Evolutionary conservation across 495 filamentous ascomycete species (phyloP).

Genomic region (Letharia lupina): DNA sequence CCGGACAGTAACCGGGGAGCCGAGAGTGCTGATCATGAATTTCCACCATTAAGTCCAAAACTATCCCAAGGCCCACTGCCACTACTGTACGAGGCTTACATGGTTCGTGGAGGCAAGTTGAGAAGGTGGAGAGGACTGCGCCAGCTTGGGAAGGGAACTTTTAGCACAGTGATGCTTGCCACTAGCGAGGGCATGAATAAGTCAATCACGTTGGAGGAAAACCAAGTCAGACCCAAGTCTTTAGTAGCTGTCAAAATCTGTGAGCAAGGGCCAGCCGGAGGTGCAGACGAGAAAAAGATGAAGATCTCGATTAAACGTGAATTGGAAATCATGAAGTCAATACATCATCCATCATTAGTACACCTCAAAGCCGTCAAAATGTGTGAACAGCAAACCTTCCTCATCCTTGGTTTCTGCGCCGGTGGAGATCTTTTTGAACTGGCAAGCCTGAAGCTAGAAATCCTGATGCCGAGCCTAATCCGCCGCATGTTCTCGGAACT

Average conservation of each 20-base stretch:
- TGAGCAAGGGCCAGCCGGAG: constrained; percentile 86
- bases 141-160: constrained; percentile 83
- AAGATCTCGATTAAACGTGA: constrained; percentile 90
- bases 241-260: constrained; percentile 93
- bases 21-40: constrained; percentile 41
- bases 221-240: constrained; percentile 49
- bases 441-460: constrained; percentile 55
- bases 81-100: constrained; percentile 42
- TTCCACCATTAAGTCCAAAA: constrained; percentile 9
- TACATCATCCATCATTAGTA: constrained; percentile 83
- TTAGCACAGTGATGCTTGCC: constrained; percentile 86
- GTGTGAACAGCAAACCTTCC: constrained; percentile 66
- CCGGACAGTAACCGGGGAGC: constrained; percentile 49
- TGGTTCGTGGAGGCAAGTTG: constrained; percentile 45
- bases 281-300: constrained; percentile 79
- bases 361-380: constrained; percentile 82
- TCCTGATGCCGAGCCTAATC: constrained; percentile 60
- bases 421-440: constrained; percentile 94
- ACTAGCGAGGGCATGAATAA: constrained; percentile 47
- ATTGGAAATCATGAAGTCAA: constrained; percentile 78
- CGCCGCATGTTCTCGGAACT: constrained; percentile 86
- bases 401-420: constrained; percentile 85
- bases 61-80: constrained; percentile 26
- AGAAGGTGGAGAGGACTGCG: constrained; percentile 68
- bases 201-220: constrained; percentile 32